These are phyloP conservation scores for Miscanthus lutarioriparius DNA, from an alignment of 176 grass and related monocot species.

Conservation along the genomic window DNA sequence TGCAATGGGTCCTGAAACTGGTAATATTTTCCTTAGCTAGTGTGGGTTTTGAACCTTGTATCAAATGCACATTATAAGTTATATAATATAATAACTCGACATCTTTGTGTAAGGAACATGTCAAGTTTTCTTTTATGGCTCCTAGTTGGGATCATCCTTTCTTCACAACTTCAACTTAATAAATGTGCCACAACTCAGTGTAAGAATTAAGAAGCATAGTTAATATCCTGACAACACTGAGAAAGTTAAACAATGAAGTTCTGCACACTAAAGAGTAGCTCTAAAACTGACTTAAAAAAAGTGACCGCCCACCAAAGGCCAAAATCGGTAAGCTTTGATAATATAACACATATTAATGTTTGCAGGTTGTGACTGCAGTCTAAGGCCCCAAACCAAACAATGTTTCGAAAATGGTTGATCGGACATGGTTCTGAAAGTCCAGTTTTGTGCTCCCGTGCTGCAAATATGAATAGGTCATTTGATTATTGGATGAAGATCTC, in stretches of 20 bases:
- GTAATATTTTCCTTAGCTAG: background rate
- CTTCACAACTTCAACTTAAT: conserved; percentile 1
- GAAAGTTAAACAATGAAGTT: conserved; percentile 17
- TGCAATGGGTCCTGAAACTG: background rate
- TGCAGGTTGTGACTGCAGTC: conserved; percentile 93
- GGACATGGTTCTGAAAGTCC: conserved; percentile 45
- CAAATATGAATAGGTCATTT: conserved; percentile 53
- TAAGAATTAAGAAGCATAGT: background rate
- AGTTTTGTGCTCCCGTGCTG: conserved; percentile 33
- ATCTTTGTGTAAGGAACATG: background rate
- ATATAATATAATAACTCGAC: background rate
- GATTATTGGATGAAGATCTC: conserved; percentile 66
- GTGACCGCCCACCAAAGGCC: conserved; percentile 14
- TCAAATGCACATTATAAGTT: background rate
- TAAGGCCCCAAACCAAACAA: conserved; percentile 75
- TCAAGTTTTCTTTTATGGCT: background rate
- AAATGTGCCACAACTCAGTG: background rate
- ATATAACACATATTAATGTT: conserved; percentile 73
- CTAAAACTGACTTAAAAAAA: conserved; percentile 33
- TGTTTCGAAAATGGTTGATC: conserved; percentile 56
- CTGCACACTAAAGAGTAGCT: background rate
- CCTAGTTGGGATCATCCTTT: background rate
- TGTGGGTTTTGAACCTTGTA: background rate
- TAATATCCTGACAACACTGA: background rate
- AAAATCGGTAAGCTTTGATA: conserved; percentile 40